Evolutionary conservation across 108 stramenopile genomes (phyloP).

Genomic region (Fistulifera pelliculosa): DNA sequence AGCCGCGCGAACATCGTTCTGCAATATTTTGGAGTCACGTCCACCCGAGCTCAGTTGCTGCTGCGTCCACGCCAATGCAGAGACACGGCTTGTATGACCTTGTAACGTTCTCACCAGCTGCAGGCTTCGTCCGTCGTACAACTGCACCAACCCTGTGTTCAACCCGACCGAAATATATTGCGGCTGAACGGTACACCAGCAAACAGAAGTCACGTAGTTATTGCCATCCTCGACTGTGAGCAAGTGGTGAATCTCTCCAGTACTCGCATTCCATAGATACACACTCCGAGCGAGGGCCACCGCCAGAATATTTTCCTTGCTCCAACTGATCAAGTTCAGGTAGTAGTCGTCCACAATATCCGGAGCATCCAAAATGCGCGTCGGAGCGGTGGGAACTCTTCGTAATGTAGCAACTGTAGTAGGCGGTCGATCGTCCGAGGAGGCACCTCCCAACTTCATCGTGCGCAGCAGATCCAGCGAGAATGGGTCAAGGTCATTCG

Average conservation of each 20-base stretch:
- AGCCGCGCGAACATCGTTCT: slow-evolving; percentile 89
- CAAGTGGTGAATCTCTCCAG: slow-evolving; percentile 92
- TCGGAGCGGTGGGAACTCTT: slow-evolving; percentile 89
- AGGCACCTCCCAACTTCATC: slow-evolving; percentile 24
- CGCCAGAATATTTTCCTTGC: slow-evolving; percentile 87
- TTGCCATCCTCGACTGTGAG: slow-evolving; percentile 63
- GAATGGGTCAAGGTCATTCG: slow-evolving; percentile 20
- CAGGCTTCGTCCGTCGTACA: slow-evolving; percentile 75
- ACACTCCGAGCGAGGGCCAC: slow-evolving; percentile 96
- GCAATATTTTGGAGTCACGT: slow-evolving; percentile 85
- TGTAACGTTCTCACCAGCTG: slow-evolving; percentile 69
- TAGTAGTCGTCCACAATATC: slow-evolving; percentile 98
- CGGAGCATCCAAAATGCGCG: slow-evolving; percentile 96
- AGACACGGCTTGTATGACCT: slow-evolving; percentile 91
- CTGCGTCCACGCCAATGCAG: slow-evolving; percentile 91
- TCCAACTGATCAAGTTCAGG: slow-evolving; percentile 95
- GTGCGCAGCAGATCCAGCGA: slow-evolving; percentile 32
- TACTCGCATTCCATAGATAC: slow-evolving; percentile 96
- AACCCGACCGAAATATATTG: slow-evolving; percentile 91
- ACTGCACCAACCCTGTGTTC: slow-evolving; percentile 50
- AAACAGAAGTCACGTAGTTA: slow-evolving; percentile 93
- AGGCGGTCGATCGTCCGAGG: slow-evolving; percentile 11
- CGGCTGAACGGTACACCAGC: slow-evolving; percentile 76
- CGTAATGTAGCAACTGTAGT: slow-evolving; percentile 27
- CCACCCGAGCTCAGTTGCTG: slow-evolving; percentile 85